A percentile compares a stretch with the other conserved stretches of the same genome.
Evolutionary conservation across 306 rosid species (phyloP).

Genomic region (Clitoria ternatea): DNA sequence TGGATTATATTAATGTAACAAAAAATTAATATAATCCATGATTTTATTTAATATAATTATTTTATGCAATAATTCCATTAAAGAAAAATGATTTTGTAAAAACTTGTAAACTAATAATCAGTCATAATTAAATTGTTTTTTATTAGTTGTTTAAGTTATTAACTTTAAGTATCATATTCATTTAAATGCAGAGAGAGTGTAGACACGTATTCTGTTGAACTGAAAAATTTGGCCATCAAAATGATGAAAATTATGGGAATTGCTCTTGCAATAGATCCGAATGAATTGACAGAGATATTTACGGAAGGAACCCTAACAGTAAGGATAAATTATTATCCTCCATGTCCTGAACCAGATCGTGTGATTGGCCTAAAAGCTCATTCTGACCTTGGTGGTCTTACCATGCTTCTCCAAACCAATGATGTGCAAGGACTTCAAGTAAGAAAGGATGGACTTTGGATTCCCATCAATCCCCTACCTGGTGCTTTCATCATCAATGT

Average conservation of each 20-base stretch:
- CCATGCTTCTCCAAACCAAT: slow-evolving; percentile 33
- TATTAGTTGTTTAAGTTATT: too few species aligned
- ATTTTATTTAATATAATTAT: too few species aligned
- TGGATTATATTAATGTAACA: too few species aligned
- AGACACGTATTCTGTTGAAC: background rate
- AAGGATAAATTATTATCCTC: slow-evolving; percentile 41
- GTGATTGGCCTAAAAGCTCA: slow-evolving; percentile 36
- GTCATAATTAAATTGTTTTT: too few species aligned
- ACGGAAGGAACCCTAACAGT: slow-evolving; percentile 19
- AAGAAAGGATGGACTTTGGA: slow-evolving; percentile 37
- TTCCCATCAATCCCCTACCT: slow-evolving; percentile 42
- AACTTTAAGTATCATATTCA: too few species aligned
- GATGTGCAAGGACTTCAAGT: slow-evolving; percentile 47
- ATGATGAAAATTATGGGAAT: slow-evolving; percentile 7
- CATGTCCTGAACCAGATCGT: slow-evolving; percentile 40
- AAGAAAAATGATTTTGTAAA: too few species aligned
- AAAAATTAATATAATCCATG: too few species aligned
- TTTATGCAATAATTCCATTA: too few species aligned
- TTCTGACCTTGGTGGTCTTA: slow-evolving; percentile 34
- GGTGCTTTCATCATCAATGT: slow-evolving; percentile 42
- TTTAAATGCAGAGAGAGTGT: slow-evolving; percentile 5
- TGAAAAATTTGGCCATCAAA: background rate
- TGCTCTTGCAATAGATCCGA: background rate
- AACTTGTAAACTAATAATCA: too few species aligned
- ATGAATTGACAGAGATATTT: slow-evolving; percentile 18